Base-by-base conservation (phyloP, 2,329 filamentous ascomycete genomes). In the Fusarium bactridioides region DNA sequence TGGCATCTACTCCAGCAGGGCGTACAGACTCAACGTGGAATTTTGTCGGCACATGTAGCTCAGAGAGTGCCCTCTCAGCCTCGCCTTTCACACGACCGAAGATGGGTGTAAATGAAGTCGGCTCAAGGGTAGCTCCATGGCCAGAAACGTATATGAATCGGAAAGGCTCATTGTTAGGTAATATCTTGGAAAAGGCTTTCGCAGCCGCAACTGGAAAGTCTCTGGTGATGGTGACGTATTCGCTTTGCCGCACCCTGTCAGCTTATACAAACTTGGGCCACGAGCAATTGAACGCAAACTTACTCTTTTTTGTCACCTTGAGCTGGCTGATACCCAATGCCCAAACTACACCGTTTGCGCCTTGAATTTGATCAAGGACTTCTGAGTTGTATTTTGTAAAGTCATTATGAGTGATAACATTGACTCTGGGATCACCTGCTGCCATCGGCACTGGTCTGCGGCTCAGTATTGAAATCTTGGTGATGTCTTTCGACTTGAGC, bases 401-500 rank as follows among this genome's bases (percentile, higher is more conserved):
- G 45, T 74, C 59, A 3, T 50, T 61, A 12, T 74, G 72, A 0
- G 60, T 70, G 12, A 74, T 74, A 4, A 74, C 57, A 16, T 68
- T 70, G 56, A 74, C 72, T 67, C 60, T 74, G 10, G 59, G 27
- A 33, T 68, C 67, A 12, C 44, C 25, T 29, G 57, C 69, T 3
- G 61, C 72, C 57, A 74, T 50, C 5, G 59, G 48, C 15, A 74
- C 72, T 15, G 72, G 69, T 10, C 60, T 64, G n/a, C 69, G 54
- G 27, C 72, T 74, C 35, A 74, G 45, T 23, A 74, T 70, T 3
- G 72, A 74, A 15, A 74, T 67, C 43, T 70, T 74, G 16, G 72
- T 74, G 41, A 74, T 33, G 3, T 68, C 57, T 33, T 70, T 68
- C 10, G 64, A 67, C 21, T 73, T 74, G n/a, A 74, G 65, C 66